Base-by-base conservation (phyloP, 2,329 filamentous ascomycete species). In the Phyllosticta paracitricarpa region DNA sequence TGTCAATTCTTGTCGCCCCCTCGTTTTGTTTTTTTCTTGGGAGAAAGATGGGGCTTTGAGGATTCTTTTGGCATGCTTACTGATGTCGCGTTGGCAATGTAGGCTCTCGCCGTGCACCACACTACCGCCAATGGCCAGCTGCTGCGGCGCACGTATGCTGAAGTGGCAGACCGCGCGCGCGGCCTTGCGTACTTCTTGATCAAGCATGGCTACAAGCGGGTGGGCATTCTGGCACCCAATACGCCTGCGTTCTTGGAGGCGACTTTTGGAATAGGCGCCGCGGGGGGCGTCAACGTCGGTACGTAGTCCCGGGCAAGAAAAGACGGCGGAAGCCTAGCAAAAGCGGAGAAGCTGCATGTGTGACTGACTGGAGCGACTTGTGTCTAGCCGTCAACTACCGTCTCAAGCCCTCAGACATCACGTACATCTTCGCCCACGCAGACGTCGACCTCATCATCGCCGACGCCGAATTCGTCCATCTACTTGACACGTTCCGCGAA, bases 211-310 rank as follows among this genome's bases (percentile, higher is more conserved):
- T 85, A 84, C 69, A 87, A 84, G 68, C 82, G 89, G 63, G 88
- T 97, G 5, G 94, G 94, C 6, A 87, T 99, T 56, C 79, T 99
- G 10, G 87, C 86, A 8, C 89, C 94, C 2, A 99, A 99, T 72
- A 99, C 94, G 0, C 94, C 94, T 0, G 92, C 92, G 0, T 97
- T 97, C 68, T 79, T 99, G 28, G 93, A 97, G 76, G 84, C 86
- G 6, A 89, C 96, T 64, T 99, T 90, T 70, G 94, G 89, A 1
- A 88, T 97, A 66, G 87, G 86, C 0, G 92, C 89, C 1, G 89
- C 89, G 0, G 91, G 91, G 1, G 89, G 81, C 7, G 83, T 95
- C 25, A 85, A 91, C 64, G 88, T 96, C 59, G 81, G 80, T 79
- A 71, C 63, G 56, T 58, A 10, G 22, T 6, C 24, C 14, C 8